Conservation (phyloP, 257 asterid genomes). For the Buddleja alternifolia region DNA sequence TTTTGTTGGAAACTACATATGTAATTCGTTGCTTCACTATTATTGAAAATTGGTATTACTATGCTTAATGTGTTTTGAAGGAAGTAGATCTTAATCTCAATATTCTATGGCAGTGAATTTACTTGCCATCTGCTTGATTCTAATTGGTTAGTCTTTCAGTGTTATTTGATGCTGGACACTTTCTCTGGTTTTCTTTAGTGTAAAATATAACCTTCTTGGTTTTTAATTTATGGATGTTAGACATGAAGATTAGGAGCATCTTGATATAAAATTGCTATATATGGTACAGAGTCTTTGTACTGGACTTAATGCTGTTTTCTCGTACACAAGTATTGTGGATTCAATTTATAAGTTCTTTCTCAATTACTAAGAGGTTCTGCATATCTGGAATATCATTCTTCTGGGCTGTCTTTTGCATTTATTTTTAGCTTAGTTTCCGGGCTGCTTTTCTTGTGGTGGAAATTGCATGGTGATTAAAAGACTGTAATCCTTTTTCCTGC, state of each 20-base stretch:
- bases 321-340: not conserved
- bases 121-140: not conserved
- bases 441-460: not conserved
- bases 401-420: not conserved
- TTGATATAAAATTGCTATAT: not conserved
- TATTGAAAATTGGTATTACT: conserved; percentile 5
- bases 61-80: not conserved
- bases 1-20: not conserved
- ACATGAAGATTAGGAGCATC: not conserved
- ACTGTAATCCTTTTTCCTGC: not conserved
- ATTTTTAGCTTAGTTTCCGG: not conserved
- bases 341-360: not conserved
- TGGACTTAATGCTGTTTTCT: not conserved
- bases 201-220: not conserved
- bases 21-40: not conserved
- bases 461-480: not conserved
- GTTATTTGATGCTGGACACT: not conserved
- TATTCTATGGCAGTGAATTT: not conserved
- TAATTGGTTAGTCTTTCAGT: not conserved
- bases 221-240: not conserved
- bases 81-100: not conserved
- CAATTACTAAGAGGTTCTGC: not conserved
- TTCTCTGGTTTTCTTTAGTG: not conserved
- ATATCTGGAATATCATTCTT: not conserved
- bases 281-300: conserved; percentile 1